Base-by-base conservation (phyloP, 345 rosid species). In the Populus tremula region DNA sequence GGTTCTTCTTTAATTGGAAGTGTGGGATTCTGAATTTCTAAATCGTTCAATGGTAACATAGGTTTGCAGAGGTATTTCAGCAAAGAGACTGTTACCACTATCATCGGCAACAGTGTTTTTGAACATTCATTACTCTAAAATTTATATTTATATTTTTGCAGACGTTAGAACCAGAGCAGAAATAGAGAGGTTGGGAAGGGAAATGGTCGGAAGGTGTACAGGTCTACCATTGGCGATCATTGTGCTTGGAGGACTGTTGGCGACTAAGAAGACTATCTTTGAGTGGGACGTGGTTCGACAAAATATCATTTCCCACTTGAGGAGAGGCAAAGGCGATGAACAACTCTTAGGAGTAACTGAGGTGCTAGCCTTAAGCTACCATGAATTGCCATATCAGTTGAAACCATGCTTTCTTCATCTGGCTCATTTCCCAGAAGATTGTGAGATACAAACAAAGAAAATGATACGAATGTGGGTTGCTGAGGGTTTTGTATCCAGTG, bases 391-490 rank as follows among this genome's bases (percentile, higher is more conserved):
- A 0, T 69, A 39, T 29, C 65, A 45, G 21, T 71, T 82, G 64
- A 86, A 80, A 20, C 78, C 84, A 0, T 84, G 87, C 74, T 86
- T 86, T 65, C 77, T 81, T 27, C 82, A 86, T 33, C 50, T 84
- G 35, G 79, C 25, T 5, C 80, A 77, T 67, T 86, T 83, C 59
- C 87, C 85, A 0, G 75, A 77, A 43, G 85, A 87, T 74, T 77
- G 39, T 21, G 83, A 82, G 7, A 88, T 90, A 76, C 80, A 82
- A 1, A 62, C 65, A 0, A 84, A 76, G 41, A 84, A 80, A 41
- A 63, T 90, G 69, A 67, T 88, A 56, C 75, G 53, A 31, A 80
- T 86, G 76, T 90, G 88, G 92, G 72, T 84, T 20, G 88, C 87
- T 6, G 86, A 86, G 73, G 92, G 92, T 27, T 64, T 89, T 56